Conservation (phyloP, 2,329 filamentous ascomycete species). For the Neonectria ditissima region DNA sequence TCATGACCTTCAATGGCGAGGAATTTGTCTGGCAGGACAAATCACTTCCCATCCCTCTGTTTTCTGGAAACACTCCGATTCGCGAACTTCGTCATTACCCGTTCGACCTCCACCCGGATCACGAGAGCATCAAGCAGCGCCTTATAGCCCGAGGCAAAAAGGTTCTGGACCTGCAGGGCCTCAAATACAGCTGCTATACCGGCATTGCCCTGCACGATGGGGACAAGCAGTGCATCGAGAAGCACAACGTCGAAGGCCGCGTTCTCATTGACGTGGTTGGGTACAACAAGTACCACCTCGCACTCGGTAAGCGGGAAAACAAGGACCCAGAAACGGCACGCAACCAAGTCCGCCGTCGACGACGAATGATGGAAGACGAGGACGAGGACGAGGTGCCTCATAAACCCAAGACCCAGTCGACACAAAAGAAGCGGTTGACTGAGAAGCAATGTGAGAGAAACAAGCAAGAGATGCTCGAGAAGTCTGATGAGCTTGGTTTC, state of each 20-base stretch:
- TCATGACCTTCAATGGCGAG: constrained; percentile 55
- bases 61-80: constrained; percentile 56
- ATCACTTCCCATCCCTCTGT: constrained; percentile 47
- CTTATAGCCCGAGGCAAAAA: constrained; percentile 52
- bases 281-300: constrained; percentile 56
- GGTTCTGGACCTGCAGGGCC: constrained; percentile 56
- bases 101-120: constrained; percentile 48
- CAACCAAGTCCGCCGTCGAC: constrained; percentile 31
- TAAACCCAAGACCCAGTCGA: constrained; percentile 22
- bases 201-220: constrained; percentile 52
- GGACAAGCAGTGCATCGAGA: constrained; percentile 32
- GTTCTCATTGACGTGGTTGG: constrained; percentile 56
- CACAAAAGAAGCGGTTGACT: constrained; percentile 43
- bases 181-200: constrained; percentile 56
- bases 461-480: constrained; percentile 53
- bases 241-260: constrained; percentile 55
- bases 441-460: constrained; percentile 53
- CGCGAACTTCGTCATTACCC: constrained; percentile 55
- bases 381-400: constrained; percentile 10
- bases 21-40: constrained; percentile 56
- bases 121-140: constrained; percentile 44
- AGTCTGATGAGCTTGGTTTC: constrained; percentile 54
- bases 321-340: constrained; percentile 46
- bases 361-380: neutral
- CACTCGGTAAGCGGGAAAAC: constrained; percentile 51